Evolutionary conservation across 2,329 filamentous ascomycete species (phyloP).

Genomic region (Bipolaris oryzae): DNA sequence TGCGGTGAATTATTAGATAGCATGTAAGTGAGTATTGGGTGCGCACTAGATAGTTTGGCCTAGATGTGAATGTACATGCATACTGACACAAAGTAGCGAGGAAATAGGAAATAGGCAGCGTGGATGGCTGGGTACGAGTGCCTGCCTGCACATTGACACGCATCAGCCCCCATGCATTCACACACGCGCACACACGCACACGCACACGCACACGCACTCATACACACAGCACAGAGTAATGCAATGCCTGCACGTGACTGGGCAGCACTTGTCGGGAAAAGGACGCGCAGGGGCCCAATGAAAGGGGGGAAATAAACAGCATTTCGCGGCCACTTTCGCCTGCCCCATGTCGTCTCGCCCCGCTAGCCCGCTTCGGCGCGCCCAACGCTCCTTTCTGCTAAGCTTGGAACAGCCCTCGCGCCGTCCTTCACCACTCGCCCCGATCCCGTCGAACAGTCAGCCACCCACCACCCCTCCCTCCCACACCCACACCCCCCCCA

Average conservation of each 20-base stretch:
- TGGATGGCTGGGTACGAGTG: not conserved
- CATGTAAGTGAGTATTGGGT: no score
- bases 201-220: no score
- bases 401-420: constrained; percentile 23
- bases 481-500: not conserved
- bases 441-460: constrained; percentile 34
- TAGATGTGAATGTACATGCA: no score
- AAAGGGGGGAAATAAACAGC: constrained; percentile 24
- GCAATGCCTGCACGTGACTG: constrained; percentile 27
- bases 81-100: no score
- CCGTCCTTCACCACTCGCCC: constrained; percentile 33
- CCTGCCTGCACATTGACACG: no score
- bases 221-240: no score
- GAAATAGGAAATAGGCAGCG: constrained; percentile 14
- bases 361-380: constrained; percentile 17
- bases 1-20: constrained; percentile 16
- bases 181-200: no score
- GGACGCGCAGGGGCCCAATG: constrained; percentile 16
- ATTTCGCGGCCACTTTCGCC: constrained; percentile 13
- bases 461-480: constrained; percentile 19
- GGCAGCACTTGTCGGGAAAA: not conserved
- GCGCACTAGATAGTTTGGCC: no score
- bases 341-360: constrained; percentile 2
- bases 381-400: constrained; percentile 29
- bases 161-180: no score